These are phyloP conservation scores for Naganishia vishniacii DNA, from an alignment of 768 basidiomycete genomes.

Conservation along the genomic window DNA sequence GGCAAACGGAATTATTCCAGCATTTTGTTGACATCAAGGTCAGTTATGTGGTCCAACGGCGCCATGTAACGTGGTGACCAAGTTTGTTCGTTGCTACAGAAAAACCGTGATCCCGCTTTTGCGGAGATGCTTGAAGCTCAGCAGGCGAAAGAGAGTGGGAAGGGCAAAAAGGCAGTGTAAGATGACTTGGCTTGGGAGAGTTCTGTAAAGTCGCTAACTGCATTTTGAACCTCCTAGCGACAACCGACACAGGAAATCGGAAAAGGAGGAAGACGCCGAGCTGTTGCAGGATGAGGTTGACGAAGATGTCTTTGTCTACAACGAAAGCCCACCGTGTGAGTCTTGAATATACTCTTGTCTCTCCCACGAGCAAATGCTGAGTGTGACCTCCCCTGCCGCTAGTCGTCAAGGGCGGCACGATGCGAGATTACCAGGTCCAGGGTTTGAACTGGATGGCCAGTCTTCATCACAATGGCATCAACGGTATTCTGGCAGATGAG, in stretches of 20 bases:
- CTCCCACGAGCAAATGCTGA: not conserved
- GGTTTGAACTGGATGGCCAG: constrained; percentile 97
- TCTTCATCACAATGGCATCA: constrained; percentile 89
- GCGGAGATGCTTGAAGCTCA: constrained; percentile 79
- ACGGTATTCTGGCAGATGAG: constrained; percentile 95
- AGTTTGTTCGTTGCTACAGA: constrained; percentile 50
- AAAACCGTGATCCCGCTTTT: constrained; percentile 86
- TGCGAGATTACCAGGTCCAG: constrained; percentile 92
- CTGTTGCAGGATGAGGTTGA: constrained; percentile 81
- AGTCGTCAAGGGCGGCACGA: constrained; percentile 78
- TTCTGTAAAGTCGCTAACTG: not conserved
- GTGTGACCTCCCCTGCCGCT: not conserved
- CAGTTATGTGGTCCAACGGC: constrained; percentile 23
- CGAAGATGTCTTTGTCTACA: constrained; percentile 73
- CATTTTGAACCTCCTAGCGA: constrained; percentile 55
- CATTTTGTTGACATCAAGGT: constrained; percentile 98
- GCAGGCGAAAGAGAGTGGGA: constrained; percentile 56
- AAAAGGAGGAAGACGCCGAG: constrained; percentile 98
- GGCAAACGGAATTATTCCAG: constrained; percentile 95
- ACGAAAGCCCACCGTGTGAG: constrained; percentile 83
- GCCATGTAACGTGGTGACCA: not conserved
- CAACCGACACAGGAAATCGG: constrained; percentile 84
- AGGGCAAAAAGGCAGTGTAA: constrained; percentile 70
- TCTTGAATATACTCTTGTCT: constrained; percentile 21
- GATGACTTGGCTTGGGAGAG: too few relatives aligned